Base-by-base conservation (phyloP, 345 rosid genomes). In the Murraya paniculata region DNA sequence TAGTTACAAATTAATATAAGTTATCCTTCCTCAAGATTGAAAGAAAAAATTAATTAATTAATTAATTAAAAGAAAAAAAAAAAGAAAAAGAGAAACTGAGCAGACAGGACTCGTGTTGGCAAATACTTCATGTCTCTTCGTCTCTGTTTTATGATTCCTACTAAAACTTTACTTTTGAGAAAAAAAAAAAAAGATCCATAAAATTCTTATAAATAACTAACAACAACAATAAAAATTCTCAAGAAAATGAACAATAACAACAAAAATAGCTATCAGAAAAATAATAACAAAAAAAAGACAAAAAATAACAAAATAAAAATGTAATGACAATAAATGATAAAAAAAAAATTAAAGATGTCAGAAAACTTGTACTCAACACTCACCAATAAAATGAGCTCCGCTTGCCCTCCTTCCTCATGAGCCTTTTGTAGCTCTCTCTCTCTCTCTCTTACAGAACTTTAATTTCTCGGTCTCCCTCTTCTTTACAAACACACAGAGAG, bases 331-430 rank as follows among this genome's bases (percentile, higher is more conserved):
- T 7, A 3, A 4, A 9, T 19, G 36, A 59, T 61, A 16, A 56
- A 33, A 36, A n/a, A 59, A 48, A 1, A 60, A 57, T 55, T 39
- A 60, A 39, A 35, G 21, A 21, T 38, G 38, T 8, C 33, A 36
- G 57, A 18, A 39, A 16, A 39, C 68, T 35, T 27, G 25, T 53
- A 21, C 58, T 74, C 84, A 48, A 48, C 68, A 11, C 59, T 74
- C 84, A 56, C 78, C 86, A 60, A 79, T 77, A 84, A 85, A 80
- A 80, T 10, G 78, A 74, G 81, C 69, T 59, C 72, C 64, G 36
- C 56, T 59, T 21, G 53, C 71, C 75, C 75, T 28, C n/a, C 74
- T 76, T 19, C 55, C 41, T 61, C 78, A 62, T 7, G 77, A 68
- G 65, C 83, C 84, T 70, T 79, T 81, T 62, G 9, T 35, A 64